Conservation (phyloP, 140 eudicot genomes). For the Flaveria floridana region DNA sequence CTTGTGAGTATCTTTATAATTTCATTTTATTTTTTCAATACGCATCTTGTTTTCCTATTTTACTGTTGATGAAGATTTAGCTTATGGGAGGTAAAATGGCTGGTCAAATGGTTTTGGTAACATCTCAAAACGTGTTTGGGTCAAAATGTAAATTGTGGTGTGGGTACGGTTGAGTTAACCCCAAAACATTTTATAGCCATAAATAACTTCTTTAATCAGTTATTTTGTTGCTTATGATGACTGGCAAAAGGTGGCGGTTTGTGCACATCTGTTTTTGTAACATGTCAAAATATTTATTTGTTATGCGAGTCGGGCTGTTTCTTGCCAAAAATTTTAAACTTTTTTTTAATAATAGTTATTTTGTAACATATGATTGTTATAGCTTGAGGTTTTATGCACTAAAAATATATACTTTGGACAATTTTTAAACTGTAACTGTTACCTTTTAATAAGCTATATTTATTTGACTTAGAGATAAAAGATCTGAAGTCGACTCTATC, state of each 20-base stretch:
- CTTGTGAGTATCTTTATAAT: constrained; percentile 53
- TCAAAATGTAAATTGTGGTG: background rate
- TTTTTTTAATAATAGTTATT: background rate
- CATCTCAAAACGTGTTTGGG: background rate
- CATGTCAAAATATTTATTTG: background rate
- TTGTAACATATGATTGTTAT: background rate
- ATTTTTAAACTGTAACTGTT: background rate
- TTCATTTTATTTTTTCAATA: constrained; percentile 13
- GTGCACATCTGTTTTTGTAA: background rate
- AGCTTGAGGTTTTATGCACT: background rate
- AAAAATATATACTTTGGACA: background rate
- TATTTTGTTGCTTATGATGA: background rate
- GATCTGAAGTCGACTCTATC: too few relatives aligned
- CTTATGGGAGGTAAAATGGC: background rate
- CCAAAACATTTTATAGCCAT: background rate
- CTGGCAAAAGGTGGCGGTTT: background rate
- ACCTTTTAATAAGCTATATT: background rate
- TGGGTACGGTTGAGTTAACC: background rate
- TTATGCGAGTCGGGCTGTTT: background rate
- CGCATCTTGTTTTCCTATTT: background rate
- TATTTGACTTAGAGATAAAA: too few relatives aligned
- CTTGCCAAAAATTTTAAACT: background rate
- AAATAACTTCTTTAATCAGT: background rate
- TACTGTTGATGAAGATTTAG: background rate
- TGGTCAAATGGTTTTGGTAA: background rate